Evolutionary conservation across 2,329 filamentous ascomycete species (phyloP).

Genomic region (Cladophialophora bantiana): DNA sequence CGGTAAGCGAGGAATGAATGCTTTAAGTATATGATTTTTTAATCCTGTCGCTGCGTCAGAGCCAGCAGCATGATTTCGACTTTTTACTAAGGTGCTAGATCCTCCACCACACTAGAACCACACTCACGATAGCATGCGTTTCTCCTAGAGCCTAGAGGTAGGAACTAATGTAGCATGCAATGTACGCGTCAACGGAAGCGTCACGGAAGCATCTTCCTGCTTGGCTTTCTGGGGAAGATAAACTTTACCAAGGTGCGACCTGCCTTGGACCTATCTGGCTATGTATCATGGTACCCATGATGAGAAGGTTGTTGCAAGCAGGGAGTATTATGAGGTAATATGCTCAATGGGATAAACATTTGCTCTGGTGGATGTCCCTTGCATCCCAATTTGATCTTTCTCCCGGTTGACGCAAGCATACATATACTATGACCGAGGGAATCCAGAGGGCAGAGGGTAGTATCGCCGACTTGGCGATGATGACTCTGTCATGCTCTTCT

Average conservation of each 20-base stretch:
- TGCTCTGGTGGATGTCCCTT: not conserved
- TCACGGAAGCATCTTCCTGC: conserved; percentile 1
- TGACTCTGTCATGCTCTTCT: not conserved
- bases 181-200: not conserved
- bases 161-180: not conserved
- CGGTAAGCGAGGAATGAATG: not conserved
- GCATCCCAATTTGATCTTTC: not conserved
- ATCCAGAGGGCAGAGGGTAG: not conserved
- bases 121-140: not conserved
- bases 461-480: not conserved
- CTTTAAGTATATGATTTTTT: too few relatives aligned
- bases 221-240: conserved; percentile 6
- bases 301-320: not conserved
- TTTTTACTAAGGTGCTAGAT: not conserved
- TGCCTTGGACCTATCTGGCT: too few relatives aligned
- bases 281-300: too few relatives aligned
- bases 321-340: not conserved
- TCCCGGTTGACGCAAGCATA: not conserved
- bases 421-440: not conserved
- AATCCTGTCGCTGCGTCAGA: not conserved
- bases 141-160: not conserved
- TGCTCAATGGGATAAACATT: conserved; percentile 2
- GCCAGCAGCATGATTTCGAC: not conserved
- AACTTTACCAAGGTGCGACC: not conserved
- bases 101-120: not conserved